These are phyloP conservation scores for Torulaspora pretoriensis DNA, from an alignment of 1,139 yeast species.

Conservation along the genomic window DNA sequence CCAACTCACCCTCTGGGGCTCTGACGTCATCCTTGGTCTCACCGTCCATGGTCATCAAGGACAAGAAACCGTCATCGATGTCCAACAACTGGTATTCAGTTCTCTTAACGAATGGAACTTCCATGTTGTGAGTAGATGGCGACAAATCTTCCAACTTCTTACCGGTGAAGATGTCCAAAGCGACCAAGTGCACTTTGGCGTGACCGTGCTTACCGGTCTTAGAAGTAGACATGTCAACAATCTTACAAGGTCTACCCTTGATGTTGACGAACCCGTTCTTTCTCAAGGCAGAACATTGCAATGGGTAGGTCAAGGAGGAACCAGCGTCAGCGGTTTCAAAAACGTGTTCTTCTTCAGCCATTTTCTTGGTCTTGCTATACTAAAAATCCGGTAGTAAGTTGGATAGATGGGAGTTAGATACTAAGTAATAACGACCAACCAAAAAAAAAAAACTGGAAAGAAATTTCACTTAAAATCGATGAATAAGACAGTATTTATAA, in stretches of 20 bases:
- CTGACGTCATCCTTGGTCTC: slow-evolving; percentile 98
- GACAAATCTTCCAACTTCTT: slow-evolving; percentile 99
- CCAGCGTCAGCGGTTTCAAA: slow-evolving; percentile 99
- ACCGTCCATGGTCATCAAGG: slow-evolving; percentile 95
- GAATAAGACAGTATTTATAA: slow-evolving; percentile 3
- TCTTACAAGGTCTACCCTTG: slow-evolving; percentile 99
- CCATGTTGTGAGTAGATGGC: slow-evolving; percentile 99
- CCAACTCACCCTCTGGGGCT: slow-evolving; percentile 96
- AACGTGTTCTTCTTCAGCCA: slow-evolving; percentile 86
- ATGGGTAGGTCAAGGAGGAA: slow-evolving; percentile 97
- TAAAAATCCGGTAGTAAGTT: background rate
- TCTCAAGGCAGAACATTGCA: slow-evolving; percentile 99
- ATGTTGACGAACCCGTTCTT: slow-evolving; percentile 99
- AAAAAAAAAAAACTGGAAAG: background rate
- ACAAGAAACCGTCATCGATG: slow-evolving; percentile 97
- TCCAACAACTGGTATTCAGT: slow-evolving; percentile 95
- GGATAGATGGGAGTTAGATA: background rate
- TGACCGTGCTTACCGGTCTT: slow-evolving; percentile 99
- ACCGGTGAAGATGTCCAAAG: slow-evolving; percentile 97
- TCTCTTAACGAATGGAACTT: slow-evolving; percentile 96
- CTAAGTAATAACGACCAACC: background rate
- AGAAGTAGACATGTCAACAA: slow-evolving; percentile 99
- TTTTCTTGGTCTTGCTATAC: slow-evolving; percentile 32
- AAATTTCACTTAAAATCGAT: background rate
- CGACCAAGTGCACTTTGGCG: slow-evolving; percentile 99